Base-by-base conservation (phyloP, 2,329 filamentous ascomycete species). In the Xylaria sp. region DNA sequence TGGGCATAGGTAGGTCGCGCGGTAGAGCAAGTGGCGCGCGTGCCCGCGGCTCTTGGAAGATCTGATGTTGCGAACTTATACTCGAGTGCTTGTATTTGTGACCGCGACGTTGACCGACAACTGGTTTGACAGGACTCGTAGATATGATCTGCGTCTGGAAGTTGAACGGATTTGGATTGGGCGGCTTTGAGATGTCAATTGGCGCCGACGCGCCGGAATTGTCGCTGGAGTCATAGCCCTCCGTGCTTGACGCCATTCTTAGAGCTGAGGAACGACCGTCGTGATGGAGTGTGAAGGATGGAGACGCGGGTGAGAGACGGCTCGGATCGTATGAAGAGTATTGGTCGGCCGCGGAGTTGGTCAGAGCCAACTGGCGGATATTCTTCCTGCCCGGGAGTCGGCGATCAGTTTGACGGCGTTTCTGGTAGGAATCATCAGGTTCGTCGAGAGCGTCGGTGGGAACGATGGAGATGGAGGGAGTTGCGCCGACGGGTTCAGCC, bases 21-120 rank as follows among this genome's bases (percentile, higher is more conserved):
- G 94, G 94, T 0, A 99, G 84, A 44, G 93, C 89, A 23, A 96
- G 84, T 3, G 94, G 93, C 0, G 92, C 89, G 56, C 92, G 84
- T 3, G 85, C 89, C 0, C 92, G 87, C 5, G 94, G 94, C 73
- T 97, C 92, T 68, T 95, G 90, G 75, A 97, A 96, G 74, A 97
- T 95, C 74, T 97, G 92, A 73, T 97, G 92, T 68, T 87, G 85
- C 6, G 85, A 78, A 18, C 91, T 96, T 59, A 99, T 89, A 72
- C 91, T 96, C 73, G 90, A 95, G 78, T 97, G 93, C 73, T 97
- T 96, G 81, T 99, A 99, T 73, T 94, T 92, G 78, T 99, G 94
- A 63, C 94, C 94, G 62, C 93, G 88, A 66, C 94, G 86, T 75
- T 96, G 91, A 64, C 92, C 92, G 64, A 97, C 85, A 68, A 91